A percentile compares a stretch with the other conserved stretches of the same genome.
Conservation (phyloP, 495 filamentous ascomycete species). For the Xylaria sp. region DNA sequence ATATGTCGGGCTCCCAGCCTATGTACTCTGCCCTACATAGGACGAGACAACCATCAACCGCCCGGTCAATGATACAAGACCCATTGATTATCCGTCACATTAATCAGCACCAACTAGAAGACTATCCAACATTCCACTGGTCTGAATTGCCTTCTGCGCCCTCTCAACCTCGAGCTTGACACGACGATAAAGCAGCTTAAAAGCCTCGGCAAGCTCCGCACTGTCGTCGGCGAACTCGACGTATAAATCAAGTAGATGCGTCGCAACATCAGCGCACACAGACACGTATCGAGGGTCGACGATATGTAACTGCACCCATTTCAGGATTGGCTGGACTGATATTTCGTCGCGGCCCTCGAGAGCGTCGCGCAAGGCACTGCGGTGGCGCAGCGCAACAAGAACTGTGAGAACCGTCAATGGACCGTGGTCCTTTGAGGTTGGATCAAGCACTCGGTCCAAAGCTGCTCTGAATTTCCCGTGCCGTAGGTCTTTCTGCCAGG, state of each 20-base stretch:
- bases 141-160: slow-evolving; percentile 77
- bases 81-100: neutral
- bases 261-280: slow-evolving; percentile 78
- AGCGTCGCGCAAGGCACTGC: slow-evolving; percentile 83
- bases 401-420: slow-evolving; percentile 73
- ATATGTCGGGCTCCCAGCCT: neutral
- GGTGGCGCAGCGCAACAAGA: slow-evolving; percentile 82
- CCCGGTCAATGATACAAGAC: slow-evolving; percentile 33
- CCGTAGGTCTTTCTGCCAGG: slow-evolving; percentile 82
- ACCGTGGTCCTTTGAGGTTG: slow-evolving; percentile 49
- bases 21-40: neutral
- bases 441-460: slow-evolving; percentile 76
- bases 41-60: neutral
- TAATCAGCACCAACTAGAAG: slow-evolving; percentile 51
- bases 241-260: slow-evolving; percentile 87
- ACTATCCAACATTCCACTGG: slow-evolving; percentile 85
- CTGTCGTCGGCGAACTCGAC: slow-evolving; percentile 78
- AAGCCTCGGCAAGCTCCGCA: slow-evolving; percentile 69
- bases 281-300: slow-evolving; percentile 77
- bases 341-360: slow-evolving; percentile 83
- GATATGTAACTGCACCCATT: slow-evolving; percentile 82
- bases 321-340: slow-evolving; percentile 78
- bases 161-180: slow-evolving; percentile 81
- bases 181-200: slow-evolving; percentile 67
- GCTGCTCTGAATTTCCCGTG: slow-evolving; percentile 78